Conservation (phyloP, 768 basidiomycete genomes). For the Calocera cornea region DNA sequence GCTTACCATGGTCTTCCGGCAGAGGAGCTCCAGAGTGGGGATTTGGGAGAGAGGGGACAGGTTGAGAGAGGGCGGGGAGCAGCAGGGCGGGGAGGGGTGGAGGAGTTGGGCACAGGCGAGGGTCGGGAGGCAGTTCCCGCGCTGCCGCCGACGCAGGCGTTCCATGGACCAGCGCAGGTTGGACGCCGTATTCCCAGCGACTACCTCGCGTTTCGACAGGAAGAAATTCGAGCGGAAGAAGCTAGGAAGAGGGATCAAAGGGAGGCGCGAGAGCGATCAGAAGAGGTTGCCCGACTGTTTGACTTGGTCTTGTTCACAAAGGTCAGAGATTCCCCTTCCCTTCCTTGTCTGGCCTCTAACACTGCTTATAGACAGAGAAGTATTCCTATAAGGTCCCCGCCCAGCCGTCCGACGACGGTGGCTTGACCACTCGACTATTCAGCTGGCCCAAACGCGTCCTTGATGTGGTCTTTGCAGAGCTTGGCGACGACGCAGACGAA, state of each 20-base stretch:
- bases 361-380: neutral
- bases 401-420: neutral
- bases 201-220: neutral
- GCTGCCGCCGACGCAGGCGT: neutral
- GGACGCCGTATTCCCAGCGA: neutral
- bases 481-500: neutral
- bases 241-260: neutral
- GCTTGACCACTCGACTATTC: neutral
- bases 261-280: neutral
- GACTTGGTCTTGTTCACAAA: neutral
- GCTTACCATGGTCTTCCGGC: neutral
- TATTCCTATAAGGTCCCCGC: neutral
- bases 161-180: neutral
- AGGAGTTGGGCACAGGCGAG: neutral
- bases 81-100: too few relatives aligned
- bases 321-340: neutral
- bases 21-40: neutral
- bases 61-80: too few relatives aligned
- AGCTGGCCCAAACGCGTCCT: neutral
- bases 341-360: neutral
- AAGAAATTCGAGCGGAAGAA: neutral
- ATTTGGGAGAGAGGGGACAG: too few relatives aligned
- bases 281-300: neutral
- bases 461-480: neutral
- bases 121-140: neutral